These are phyloP conservation scores for Candida coquimbonensis DNA, from an alignment of 805 yeast species.

Conservation along the genomic window DNA sequence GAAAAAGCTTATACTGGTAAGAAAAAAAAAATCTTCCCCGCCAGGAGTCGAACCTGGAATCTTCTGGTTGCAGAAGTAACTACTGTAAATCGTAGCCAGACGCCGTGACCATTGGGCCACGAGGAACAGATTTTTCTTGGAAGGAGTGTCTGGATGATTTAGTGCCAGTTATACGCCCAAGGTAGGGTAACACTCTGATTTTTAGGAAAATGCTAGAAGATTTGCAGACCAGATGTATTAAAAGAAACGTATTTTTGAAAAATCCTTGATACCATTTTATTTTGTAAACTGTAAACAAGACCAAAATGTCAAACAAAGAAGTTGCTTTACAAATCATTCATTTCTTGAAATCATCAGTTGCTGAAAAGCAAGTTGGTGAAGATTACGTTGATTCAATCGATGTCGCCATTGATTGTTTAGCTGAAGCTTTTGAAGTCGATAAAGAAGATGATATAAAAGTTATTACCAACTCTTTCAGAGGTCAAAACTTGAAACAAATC, in stretches of 20 bases:
- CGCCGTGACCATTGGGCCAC: slow-evolving; percentile 76
- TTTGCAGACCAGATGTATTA: neutral
- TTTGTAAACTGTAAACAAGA: too few species aligned
- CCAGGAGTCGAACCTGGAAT: slow-evolving; percentile 31
- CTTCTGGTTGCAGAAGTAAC: slow-evolving; percentile 33
- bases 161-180: too few species aligned
- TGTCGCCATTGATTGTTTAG: slow-evolving; percentile 88
- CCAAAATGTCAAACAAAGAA: slow-evolving; percentile 40
- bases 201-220: neutral
- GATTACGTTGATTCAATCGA: slow-evolving; percentile 87
- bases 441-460: slow-evolving; percentile 35
- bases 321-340: slow-evolving; percentile 68
- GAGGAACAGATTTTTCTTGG: slow-evolving; percentile 40
- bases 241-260: neutral
- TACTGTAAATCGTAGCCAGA: slow-evolving; percentile 54
- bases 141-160: neutral
- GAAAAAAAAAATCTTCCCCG: slow-evolving; percentile 27
- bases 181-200: neutral
- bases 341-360: slow-evolving; percentile 54
- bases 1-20: too few species aligned
- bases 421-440: slow-evolving; percentile 74
- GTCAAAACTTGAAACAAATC: slow-evolving; percentile 41
- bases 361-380: slow-evolving; percentile 57
- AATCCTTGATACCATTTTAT: too few species aligned
- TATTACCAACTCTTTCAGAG: slow-evolving; percentile 32